Conservation (phyloP, 768 basidiomycete species). For the Tulasnella sp. region DNA sequence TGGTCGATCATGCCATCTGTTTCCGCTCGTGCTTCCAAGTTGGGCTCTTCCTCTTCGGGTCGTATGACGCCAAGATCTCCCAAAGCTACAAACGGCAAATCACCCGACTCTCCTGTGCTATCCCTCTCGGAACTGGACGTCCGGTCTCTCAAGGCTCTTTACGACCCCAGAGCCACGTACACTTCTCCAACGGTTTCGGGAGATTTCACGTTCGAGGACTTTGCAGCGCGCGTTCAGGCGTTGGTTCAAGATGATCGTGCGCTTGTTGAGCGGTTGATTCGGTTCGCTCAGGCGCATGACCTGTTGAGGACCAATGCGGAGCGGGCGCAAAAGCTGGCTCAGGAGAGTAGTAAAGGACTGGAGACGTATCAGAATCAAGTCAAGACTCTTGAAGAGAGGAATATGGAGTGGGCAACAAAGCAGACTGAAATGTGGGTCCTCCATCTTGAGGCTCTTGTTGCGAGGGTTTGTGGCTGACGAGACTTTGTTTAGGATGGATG, state of each 20-base stretch:
- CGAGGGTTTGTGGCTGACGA: background rate
- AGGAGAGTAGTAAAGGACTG: conserved; percentile 67
- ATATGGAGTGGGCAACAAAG: conserved; percentile 44
- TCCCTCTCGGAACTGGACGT: conserved; percentile 82
- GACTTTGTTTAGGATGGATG: conserved; percentile 48
- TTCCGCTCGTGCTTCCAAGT: conserved; percentile 66
- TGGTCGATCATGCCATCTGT: conserved; percentile 81
- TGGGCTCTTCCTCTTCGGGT: conserved; percentile 41
- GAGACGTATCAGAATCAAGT: conserved; percentile 92
- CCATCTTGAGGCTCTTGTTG: background rate
- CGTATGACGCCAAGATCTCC: conserved; percentile 24
- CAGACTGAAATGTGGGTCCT: conserved; percentile 50
- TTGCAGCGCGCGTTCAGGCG: conserved; percentile 68
- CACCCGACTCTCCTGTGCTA: background rate
- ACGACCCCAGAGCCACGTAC: conserved; percentile 37
- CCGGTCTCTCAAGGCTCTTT: conserved; percentile 74
- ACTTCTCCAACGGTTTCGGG: conserved; percentile 25
- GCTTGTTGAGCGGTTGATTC: conserved; percentile 72
- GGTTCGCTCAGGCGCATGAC: conserved; percentile 85
- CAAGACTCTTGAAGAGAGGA: conserved; percentile 66
- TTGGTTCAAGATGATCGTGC: conserved; percentile 76
- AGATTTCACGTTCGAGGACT: conserved; percentile 68
- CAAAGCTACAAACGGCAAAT: conserved; percentile 25
- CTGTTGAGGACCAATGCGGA: conserved; percentile 88
- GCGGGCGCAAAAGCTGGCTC: conserved; percentile 80